Base-by-base conservation (phyloP, 148 eudicot species). In the Rhododendron henanense region DNA sequence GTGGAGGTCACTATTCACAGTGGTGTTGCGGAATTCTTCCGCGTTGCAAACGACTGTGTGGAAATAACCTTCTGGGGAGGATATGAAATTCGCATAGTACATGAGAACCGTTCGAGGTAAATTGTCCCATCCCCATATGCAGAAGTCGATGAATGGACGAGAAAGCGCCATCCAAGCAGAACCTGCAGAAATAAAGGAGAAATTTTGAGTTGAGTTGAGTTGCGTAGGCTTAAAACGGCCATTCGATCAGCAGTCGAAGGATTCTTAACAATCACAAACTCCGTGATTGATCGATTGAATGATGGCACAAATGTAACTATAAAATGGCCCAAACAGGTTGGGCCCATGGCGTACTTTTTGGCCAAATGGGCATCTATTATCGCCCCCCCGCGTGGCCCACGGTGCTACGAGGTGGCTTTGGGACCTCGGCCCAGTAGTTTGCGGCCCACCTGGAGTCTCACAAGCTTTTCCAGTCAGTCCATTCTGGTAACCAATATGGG, bases 121-220 rank as follows among this genome's bases (percentile, higher is more conserved):
- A 87, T 92, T 92, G 88, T 92, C 91, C 92, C 91, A 92, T 39
- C 92, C 93, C 93, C 93, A 89, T 84, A 92, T 85, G 80, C 89
- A 89, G 84, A 86, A 92, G 73, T 92, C 91, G 9, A 92, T 67
- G 51, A 92, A 92, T n/a, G 90, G 87, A 0, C 91, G 90, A 44
- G 94, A 92, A 19, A 92, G 92, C 13, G 80, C 90, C 94, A 90
- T 90, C 94, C 92, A 92, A 47, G 94, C 94, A 85, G 92, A 92
- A 50, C 94, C 94, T 92, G 63, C 21, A 44, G 37, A 11, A 31
- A 79, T 71, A 37, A 85, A 25, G 21, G 37, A 21, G 35, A 41
- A 9, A 71, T 51, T 41, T 16, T 21, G 51, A 13, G 47, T 75
- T 73, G 4, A 41, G 5, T 25, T 50, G 47, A 9, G 7, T 47